Conservation (phyloP, 352 stramenopile genomes). For the Phytophthora ramorum region DNA sequence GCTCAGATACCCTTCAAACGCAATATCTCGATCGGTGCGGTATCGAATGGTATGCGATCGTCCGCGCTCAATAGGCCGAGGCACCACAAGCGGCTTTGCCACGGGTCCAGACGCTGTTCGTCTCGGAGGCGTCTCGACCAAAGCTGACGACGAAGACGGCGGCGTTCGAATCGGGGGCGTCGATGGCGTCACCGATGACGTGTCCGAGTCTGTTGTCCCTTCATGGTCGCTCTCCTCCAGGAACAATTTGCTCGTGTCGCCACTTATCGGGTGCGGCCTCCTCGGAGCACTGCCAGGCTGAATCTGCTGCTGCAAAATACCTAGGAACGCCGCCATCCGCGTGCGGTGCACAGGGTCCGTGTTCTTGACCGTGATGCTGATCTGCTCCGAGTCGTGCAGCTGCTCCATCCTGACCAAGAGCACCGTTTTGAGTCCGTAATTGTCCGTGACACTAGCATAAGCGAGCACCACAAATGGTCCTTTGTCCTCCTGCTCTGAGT, state of each 20-base stretch:
- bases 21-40: constrained; percentile 67
- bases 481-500: constrained; percentile 8
- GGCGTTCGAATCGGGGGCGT: constrained; percentile 21
- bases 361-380: constrained; percentile 71
- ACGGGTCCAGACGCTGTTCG: not conserved
- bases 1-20: constrained; percentile 86
- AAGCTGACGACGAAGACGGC: constrained; percentile 15
- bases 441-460: constrained; percentile 59
- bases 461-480: constrained; percentile 57
- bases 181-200: constrained; percentile 24
- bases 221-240: constrained; percentile 58
- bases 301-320: constrained; percentile 66
- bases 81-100: constrained; percentile 3
- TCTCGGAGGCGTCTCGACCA: constrained; percentile 24
- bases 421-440: constrained; percentile 54
- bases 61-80: constrained; percentile 33
- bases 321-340: constrained; percentile 58
- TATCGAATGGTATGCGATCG: constrained; percentile 77
- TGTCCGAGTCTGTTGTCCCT: constrained; percentile 35
- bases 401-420: constrained; percentile 72
- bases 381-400: constrained; percentile 71
- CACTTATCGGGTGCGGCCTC: constrained; percentile 44
- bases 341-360: constrained; percentile 67
- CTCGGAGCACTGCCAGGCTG: constrained; percentile 55
- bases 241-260: constrained; percentile 62